Conservation (phyloP, 2,329 filamentous ascomycete genomes). For the Fusarium verticillioides region DNA sequence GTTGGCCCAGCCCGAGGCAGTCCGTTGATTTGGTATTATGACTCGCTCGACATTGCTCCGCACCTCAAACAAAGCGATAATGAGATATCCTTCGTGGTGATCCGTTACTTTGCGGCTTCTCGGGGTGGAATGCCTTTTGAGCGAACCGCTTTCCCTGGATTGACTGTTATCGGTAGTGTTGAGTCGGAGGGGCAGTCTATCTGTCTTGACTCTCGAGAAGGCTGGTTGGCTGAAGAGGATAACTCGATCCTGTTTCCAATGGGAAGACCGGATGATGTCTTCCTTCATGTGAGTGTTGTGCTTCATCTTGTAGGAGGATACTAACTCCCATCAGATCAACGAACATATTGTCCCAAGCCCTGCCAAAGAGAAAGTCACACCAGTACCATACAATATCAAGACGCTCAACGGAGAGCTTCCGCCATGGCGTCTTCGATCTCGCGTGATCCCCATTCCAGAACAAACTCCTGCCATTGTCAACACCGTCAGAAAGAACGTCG, state of each 20-base stretch:
- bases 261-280: background rate
- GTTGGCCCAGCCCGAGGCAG: background rate
- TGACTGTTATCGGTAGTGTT: background rate
- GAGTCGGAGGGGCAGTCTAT: background rate
- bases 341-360: background rate
- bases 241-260: background rate
- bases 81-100: background rate
- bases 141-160: background rate
- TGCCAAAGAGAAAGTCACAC: background rate
- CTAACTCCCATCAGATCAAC: background rate
- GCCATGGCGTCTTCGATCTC: background rate
- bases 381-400: background rate
- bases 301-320: accelerated
- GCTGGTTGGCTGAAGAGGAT: background rate
- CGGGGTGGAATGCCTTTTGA: background rate
- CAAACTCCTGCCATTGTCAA: background rate
- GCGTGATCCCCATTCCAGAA: background rate
- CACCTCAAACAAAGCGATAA: background rate
- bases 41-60: background rate
- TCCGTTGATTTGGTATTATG: background rate
- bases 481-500: accelerated
- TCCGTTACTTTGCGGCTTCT: background rate
- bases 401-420: background rate
- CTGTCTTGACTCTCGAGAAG: background rate
- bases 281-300: background rate